Base-by-base conservation (phyloP, 2,329 filamentous ascomycete genomes). In the Chalara sp. region DNA sequence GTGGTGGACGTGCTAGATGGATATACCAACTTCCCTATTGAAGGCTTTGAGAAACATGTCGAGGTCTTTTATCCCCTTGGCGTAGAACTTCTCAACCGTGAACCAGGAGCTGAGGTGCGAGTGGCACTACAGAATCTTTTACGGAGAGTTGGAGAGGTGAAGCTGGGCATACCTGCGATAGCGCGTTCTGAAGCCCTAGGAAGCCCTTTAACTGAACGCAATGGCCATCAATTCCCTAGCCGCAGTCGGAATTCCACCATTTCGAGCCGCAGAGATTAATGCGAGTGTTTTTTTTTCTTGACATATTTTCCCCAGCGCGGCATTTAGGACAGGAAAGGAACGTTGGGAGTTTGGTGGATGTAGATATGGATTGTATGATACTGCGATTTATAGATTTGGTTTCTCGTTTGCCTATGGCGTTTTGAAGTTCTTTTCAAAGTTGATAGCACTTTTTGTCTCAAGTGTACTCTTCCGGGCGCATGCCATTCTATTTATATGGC, bases 1-100 rank as follows among this genome's bases (percentile, higher is more conserved):
- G 93, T 99, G 1, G 90, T 99, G 13, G 93, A 96, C 65, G 93
- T 99, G 6, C 76, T 99, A 7, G 92, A 99, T 64, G 93, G 93
- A 1, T 97, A 92, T 67, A 84, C 84, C 0, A 85, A 82, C 6
- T 96, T 97, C 72, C 87, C 89, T 0, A 76, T 81, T 13, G 78
- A 83, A 29, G 87, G 88, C 42, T 99, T 99, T 61, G 80, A 80
- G 49, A 82, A 84, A 52, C 84, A 97, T 61, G 79, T 96, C 6
- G 75, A 80, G 44, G 83, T 83, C 4, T 97, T 99, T 68, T 96
- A 96, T 63, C 89, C 91, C 3, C 73, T 96, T 12, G 81, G 84
- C 4, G 83, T 97, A 0, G 90, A 95, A 48, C 72, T 99, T 12
- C 74, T 99, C 50, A 81, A 79, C 55, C 87, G 89, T 54, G 92